A percentile compares a stretch with the other conserved stretches of the same genome.
These are phyloP conservation scores for Acer campestre DNA, from an alignment of 345 rosid species.

Conservation along the genomic window DNA sequence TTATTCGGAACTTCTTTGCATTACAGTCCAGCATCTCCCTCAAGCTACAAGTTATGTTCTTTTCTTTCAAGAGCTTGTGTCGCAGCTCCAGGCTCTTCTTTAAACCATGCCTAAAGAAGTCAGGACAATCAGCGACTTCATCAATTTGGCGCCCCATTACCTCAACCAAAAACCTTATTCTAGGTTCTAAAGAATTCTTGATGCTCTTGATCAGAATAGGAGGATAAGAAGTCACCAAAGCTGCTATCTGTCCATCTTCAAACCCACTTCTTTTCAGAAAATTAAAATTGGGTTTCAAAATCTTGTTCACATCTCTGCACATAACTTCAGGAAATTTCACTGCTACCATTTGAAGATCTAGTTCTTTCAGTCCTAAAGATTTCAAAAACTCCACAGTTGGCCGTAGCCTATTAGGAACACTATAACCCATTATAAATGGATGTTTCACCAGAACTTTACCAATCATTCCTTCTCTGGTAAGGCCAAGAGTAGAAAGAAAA, in stretches of 20 bases:
- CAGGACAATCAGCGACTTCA: conserved; percentile 64
- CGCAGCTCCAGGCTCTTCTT: conserved; percentile 66
- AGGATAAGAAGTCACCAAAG: conserved; percentile 67
- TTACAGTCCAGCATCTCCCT: conserved; percentile 76
- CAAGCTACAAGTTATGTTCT: conserved; percentile 58
- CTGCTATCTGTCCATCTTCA: conserved; percentile 51
- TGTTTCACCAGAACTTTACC: conserved; percentile 65
- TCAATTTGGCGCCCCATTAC: conserved; percentile 69
- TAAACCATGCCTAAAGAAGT: conserved; percentile 69
- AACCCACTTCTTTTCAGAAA: conserved; percentile 56
- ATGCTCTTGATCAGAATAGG: conserved; percentile 67
- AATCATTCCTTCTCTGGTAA: conserved; percentile 57
- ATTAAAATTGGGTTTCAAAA: conserved; percentile 53
- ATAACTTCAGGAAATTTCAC: conserved; percentile 66
- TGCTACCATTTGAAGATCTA: conserved; percentile 50
- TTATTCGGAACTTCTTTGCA: conserved; percentile 54
- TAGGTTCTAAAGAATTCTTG: conserved; percentile 65
- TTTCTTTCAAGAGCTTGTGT: conserved; percentile 57
- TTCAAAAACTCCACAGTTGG: conserved; percentile 67
- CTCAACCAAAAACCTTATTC: conserved; percentile 66
- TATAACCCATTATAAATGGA: conserved; percentile 77
- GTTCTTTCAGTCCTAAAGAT: conserved; percentile 50
- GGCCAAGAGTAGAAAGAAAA: conserved; percentile 65
- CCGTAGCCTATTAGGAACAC: conserved; percentile 54
- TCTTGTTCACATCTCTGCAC: conserved; percentile 68